Evolutionary conservation across 306 rosid species (phyloP), one percentile per base, ranked within the genome.

Genomic region (Nissolia schottii): DNA sequence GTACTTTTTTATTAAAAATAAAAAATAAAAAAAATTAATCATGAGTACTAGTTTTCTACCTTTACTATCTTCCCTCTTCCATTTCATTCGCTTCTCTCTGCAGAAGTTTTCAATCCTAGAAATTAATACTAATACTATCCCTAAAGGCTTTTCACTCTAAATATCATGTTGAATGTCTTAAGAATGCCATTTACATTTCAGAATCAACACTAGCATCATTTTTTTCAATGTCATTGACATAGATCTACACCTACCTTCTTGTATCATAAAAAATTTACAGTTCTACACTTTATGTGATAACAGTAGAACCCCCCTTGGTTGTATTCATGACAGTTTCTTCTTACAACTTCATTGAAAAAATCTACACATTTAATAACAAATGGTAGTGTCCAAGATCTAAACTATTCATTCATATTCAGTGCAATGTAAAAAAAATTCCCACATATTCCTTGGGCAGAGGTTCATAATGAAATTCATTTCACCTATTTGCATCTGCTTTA

Each of bases 91-190:
- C n/a, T n/a, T 45, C 74, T 34, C 64, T 70, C 71, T 6, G 37
- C 40, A 57, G 28, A 81, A 64, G 60, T 70, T 65, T 57, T 43
- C 35, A 48, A 48, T 46, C 58, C 59, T 34, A 64, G 25, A 55
- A 55, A 18, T 80, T 23, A 68, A 70, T 51, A 15, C 22, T 31
- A 51, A 71, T 40, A 22, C 9, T 65, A 27, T 72, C 73, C 54
- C 64, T 57, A 41, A 67, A 8, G 68, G 35, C 67, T 57, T 28
- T 64, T 25, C 24, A 28, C 54, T 41, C 53, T 14, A 35, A 27
- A 37, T 28, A 31, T 81, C 81, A 70, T 20, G 67, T 49, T 70
- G 54, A 57, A 28, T 27, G 15, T 25, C 78, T 29, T 70, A 56
- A 48, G 34, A 75, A 49, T 25, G 46, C 10, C 24, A 71, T 81